Percentiles rank a stretch among this genome's conserved stretches.
These are phyloP conservation scores for Calophaca sinica DNA, from an alignment of 306 rosid genomes.

Conservation along the genomic window DNA sequence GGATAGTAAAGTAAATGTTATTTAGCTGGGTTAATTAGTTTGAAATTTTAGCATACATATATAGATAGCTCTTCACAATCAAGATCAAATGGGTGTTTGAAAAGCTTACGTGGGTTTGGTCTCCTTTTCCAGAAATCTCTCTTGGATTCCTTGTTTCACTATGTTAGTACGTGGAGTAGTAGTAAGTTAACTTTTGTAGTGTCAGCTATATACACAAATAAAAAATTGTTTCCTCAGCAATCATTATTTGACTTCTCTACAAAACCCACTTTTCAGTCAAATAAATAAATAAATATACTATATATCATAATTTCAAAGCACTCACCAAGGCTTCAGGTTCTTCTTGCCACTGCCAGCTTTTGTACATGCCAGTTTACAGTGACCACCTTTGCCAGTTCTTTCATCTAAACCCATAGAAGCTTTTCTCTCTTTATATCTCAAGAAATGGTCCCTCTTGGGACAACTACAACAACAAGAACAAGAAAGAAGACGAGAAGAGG, in stretches of 20 bases:
- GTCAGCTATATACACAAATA: not conserved
- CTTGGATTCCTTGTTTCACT: conserved; percentile 36
- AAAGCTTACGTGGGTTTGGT: conserved; percentile 2
- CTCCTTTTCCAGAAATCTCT: conserved; percentile 21
- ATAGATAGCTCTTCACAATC: not conserved
- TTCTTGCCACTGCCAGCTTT: too few species aligned
- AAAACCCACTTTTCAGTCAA: conserved; percentile 55
- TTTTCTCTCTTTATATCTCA: conserved; percentile 1
- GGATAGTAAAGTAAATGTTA: too few species aligned
- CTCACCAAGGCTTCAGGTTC: too few species aligned
- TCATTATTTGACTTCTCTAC: conserved; percentile 45
- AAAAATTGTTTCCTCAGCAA: conserved; percentile 38
- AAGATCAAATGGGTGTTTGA: not conserved
- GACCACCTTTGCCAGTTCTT: conserved; percentile 3
- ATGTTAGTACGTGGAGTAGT: conserved; percentile 29
- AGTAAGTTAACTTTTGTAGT: conserved; percentile 18
- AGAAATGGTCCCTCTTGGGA: conserved; percentile 63
- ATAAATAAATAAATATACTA: too few species aligned
- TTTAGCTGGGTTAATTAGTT: too few species aligned
- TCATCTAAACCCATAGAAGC: not conserved
- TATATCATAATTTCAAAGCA: conserved; percentile 23
- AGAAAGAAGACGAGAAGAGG: conserved; percentile 41
- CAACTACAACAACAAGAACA: conserved; percentile 39
- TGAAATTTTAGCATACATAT: not conserved
- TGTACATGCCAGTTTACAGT: not conserved